Base-by-base conservation (phyloP, 2,329 filamentous ascomycete species). In the Lachnellula willkommii region DNA sequence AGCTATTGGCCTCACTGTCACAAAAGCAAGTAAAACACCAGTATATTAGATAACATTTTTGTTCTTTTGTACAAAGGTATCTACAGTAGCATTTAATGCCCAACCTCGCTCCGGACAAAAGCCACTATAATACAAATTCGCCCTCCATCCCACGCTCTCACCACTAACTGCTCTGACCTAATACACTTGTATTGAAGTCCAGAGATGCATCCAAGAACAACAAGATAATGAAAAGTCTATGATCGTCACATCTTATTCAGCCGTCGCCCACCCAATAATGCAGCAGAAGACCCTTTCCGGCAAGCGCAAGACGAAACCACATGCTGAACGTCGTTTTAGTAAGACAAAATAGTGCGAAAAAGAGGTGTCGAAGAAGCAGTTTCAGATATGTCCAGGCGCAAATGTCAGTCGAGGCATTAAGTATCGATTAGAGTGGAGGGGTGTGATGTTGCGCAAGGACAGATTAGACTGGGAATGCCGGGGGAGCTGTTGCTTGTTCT, bases 401-500 rank as follows among this genome's bases (percentile, higher is more conserved):
- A 37, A 42, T 52, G 47, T 54, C 46, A 32, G 52, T 47, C 12
- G 47, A 53, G 59, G 57, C 60, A 68, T 66, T 67, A 67, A 60
- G 54, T 63, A 59, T 65, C 57, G 63, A 66, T 68, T 63, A 64
- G 62, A 64, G 63, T 56, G 62, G 60, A 65, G 60, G 63, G 60
- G 58, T 61, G 52, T 47, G 52, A 42, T 40, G 50, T 57, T 47
- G 37, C 48, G 49, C 53, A 46, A 43, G 22, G 17, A 37, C 47
- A 12, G 46, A 60, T 79, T 86, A 87, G 71, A 87, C 87, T 64
- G 84, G 84, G 69, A 87, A 85, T 49, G 68, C 64, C 58, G 67
- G 63, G 36, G 65, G 65, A 36, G 79, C 73, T 65, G 81, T 78
- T 73, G 91, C 88, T 75, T 91, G 88, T 73, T 92, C 87, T 79